A percentile compares a stretch with the other conserved stretches of the same genome.
Conservation (phyloP, 78 protist genomes). For the Dictyostelium discoideum region DNA sequence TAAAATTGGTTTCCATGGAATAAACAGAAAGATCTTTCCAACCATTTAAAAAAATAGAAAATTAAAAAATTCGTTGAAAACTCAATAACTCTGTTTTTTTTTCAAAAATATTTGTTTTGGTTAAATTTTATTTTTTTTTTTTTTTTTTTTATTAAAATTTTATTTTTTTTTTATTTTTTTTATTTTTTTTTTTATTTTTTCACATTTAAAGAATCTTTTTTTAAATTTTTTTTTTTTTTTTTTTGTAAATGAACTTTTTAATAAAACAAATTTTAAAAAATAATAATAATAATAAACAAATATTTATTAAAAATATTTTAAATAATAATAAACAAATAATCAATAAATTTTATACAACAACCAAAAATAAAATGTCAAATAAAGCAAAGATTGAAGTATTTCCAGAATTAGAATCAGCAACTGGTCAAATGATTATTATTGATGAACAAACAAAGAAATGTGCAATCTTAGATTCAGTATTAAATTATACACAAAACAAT, state of each 20-base stretch:
- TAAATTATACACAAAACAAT: conserved; percentile 35
- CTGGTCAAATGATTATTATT: conserved; percentile 56
- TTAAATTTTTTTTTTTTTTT: background rate
- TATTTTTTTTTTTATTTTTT: background rate
- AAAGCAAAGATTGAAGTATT: conserved; percentile 38
- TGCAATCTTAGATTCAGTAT: conserved; percentile 82
- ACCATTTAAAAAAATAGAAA: too few species aligned
- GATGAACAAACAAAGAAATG: conserved; percentile 55
- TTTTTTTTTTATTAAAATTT: background rate
- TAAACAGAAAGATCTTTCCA: background rate
- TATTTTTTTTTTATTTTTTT: background rate
- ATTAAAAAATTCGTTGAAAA: background rate
- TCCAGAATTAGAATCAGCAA: conserved; percentile 66
- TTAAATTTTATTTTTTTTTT: too few species aligned
- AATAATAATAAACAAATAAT: background rate
- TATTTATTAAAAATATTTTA: background rate
- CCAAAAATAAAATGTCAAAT: background rate
- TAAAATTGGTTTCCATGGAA: background rate
- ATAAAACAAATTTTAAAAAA: background rate
- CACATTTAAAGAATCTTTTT: background rate
- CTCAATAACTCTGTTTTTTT: background rate
- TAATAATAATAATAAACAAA: too few species aligned
- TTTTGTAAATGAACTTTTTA: background rate
- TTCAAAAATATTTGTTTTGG: too few species aligned
- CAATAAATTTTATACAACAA: background rate